Base-by-base conservation (phyloP, 192 early-diverging fungal species). In the Coemansia sp. region DNA sequence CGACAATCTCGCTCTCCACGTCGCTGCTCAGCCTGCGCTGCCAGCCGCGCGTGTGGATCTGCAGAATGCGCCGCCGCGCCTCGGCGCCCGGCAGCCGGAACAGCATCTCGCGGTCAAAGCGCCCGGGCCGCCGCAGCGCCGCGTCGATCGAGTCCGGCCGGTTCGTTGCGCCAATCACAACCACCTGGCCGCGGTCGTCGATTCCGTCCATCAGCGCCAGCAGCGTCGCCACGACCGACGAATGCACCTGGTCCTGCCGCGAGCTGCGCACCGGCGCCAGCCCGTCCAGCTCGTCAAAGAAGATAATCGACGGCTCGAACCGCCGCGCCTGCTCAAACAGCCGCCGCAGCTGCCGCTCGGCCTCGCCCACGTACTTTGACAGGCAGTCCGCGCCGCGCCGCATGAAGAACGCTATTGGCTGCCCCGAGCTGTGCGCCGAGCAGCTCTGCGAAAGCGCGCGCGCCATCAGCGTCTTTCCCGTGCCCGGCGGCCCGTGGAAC, bases 231-330 rank as follows among this genome's bases (percentile, higher is more conserved):
- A 98, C 71, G 0, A 98, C 94, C 4, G 95, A 84, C 65, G 96
- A 92, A 8, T 88, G 87, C 2, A 97, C 94, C 2, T 93, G 95
- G 48, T 86, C 89, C 29, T 63, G 79, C 6, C 70, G 46, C 5
- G 77, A 72, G 23, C 86, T 81, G 32, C 96, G 85, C 56, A 88
- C 88, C 9, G 93, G 91, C 6, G 93, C 92, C 10, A 98, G 69
- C 6, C 95, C 94, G 58, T 98, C 97, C 52, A 98, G 97, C 80
- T 98, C 97, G 71, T 98, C 96, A 78, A 98, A 98, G 69, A 98
- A 98, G 4, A 98, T 84, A 40, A 98, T 98, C 4, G 92, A 91
- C 5, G 97, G 97, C 1, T 91, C 86, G 4, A 93, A 94, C 5
- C 90, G 90, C 11, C 97, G 72, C 22, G 97, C 97, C 77, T 95